phyloP scores from a whole-genome alignment of 352 stramenopile species.

The Phytopythium oedochilum region DNA sequence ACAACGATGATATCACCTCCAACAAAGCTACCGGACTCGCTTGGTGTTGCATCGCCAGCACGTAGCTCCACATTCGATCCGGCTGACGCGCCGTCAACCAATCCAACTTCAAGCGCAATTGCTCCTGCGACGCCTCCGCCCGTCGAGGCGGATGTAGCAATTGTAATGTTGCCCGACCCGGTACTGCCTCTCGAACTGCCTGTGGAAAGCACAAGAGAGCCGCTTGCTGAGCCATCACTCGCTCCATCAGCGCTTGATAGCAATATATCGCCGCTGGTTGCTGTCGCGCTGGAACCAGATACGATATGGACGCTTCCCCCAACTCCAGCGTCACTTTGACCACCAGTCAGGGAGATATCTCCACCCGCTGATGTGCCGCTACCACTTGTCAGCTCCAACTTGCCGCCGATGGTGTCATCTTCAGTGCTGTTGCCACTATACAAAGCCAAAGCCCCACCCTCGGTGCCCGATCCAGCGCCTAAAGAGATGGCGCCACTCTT shows the following conservation, averaged over 20 bases:
- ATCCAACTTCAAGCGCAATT: neutral
- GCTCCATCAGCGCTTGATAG: neutral
- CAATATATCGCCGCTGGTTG: neutral
- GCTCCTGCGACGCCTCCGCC: neutral
- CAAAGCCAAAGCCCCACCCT: constrained; percentile 8
- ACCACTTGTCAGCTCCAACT: constrained; percentile 11
- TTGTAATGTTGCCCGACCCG: neutral
- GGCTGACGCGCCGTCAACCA: neutral
- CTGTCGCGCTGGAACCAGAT: neutral
- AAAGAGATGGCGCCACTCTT: constrained; percentile 21
- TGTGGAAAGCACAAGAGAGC: neutral
- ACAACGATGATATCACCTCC: neutral
- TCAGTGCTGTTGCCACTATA: constrained; percentile 19
- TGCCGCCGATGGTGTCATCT: constrained; percentile 10
- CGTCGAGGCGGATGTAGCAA: neutral
- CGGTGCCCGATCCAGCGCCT: constrained; percentile 12
- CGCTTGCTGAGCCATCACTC: neutral
- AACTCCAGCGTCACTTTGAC: neutral
- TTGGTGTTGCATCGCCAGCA: neutral
- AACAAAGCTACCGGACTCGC: neutral
- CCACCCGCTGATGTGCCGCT: constrained; percentile 1
- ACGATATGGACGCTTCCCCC: neutral
- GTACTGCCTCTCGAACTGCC: neutral
- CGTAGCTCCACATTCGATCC: neutral
- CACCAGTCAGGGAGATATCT: neutral